Percentiles rank a stretch among this genome's conserved stretches.
Conservation (phyloP, 2,329 filamentous ascomycete species). For the Ophiostoma angusticollis region DNA sequence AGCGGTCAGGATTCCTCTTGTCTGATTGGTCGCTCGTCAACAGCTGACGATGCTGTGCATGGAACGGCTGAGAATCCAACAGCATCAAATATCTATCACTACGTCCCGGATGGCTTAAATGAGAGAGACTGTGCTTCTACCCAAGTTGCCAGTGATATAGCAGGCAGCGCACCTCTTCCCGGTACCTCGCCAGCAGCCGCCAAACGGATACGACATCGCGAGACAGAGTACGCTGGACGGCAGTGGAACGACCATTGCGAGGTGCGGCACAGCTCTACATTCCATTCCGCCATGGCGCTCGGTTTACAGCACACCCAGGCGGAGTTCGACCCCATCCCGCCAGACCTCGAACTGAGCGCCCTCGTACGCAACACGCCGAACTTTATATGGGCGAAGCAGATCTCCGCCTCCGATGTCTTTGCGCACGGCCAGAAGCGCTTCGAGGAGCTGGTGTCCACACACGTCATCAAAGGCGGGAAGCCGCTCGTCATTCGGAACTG, state of each 20-base stretch:
- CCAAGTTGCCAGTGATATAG: too few relatives aligned
- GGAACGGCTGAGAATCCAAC: too few relatives aligned
- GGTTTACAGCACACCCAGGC: conserved; percentile 63
- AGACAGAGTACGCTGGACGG: too few relatives aligned
- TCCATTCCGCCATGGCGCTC: conserved; percentile 48
- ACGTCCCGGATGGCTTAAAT: too few relatives aligned
- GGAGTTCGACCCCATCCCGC: conserved; percentile 83
- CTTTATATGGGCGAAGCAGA: conserved; percentile 74
- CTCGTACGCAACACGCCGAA: conserved; percentile 71
- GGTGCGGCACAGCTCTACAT: not conserved
- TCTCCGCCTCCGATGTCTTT: conserved; percentile 66
- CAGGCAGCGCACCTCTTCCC: too few relatives aligned
- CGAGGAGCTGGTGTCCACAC: conserved; percentile 69
- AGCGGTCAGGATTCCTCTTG: too few relatives aligned
- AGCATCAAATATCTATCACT: too few relatives aligned
- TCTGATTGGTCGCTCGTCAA: too few relatives aligned
- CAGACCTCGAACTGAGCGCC: conserved; percentile 62
- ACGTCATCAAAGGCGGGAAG: conserved; percentile 75
- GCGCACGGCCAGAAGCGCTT: conserved; percentile 66
- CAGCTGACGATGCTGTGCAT: too few relatives aligned
- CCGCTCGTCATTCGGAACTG: conserved; percentile 88
- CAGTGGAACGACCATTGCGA: not conserved
- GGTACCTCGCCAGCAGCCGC: too few relatives aligned
- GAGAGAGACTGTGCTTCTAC: too few relatives aligned
- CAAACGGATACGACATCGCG: too few relatives aligned